Conservation (phyloP, 768 basidiomycete species). For the Tricholoma sp. region DNA sequence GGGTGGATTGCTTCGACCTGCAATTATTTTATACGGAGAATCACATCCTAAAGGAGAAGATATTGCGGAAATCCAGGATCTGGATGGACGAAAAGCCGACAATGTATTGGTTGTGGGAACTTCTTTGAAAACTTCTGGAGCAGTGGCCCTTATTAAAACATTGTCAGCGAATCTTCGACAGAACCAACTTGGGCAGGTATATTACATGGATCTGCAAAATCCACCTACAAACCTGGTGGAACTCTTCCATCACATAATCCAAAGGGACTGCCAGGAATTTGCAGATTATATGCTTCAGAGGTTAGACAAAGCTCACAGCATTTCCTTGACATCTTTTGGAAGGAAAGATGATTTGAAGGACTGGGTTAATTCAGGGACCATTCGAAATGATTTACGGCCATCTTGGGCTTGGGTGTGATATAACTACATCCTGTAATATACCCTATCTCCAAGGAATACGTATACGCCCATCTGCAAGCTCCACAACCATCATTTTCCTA, state of each 20-base stretch:
- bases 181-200: background rate
- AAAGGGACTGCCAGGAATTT: background rate
- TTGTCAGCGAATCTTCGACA: background rate
- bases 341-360: background rate
- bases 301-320: background rate
- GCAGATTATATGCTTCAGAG: background rate
- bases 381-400: background rate
- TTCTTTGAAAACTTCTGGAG: background rate
- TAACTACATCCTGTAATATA: background rate
- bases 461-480: too few relatives aligned
- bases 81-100: background rate
- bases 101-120: background rate
- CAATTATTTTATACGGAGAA: background rate
- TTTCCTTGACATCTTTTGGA: background rate
- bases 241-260: background rate
- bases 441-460: background rate
- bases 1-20: background rate
- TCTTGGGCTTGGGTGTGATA: background rate
- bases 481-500: too few relatives aligned
- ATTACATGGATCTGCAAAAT: background rate
- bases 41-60: background rate
- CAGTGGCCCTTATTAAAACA: background rate
- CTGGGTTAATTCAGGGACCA: background rate
- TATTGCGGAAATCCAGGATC: background rate
- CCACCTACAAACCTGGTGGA: background rate